Evolutionary conservation across 768 basidiomycete genomes (phyloP), one percentile per base, ranked within the genome.

Genomic region (Tylopilus cervinicoccineus): DNA sequence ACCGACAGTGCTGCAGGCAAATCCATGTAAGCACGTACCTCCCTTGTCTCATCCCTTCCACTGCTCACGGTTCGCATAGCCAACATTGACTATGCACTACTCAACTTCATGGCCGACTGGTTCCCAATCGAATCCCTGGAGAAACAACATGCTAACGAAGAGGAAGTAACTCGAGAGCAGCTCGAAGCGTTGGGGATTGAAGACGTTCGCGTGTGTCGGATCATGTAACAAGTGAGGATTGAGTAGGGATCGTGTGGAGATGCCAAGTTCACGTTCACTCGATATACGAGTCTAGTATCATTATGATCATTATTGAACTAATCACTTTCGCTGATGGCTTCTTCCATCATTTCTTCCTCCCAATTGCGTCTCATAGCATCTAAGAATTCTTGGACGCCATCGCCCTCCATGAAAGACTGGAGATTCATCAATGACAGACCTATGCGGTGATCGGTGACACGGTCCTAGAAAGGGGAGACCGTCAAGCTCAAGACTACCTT

Each of bases 371-470:
- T 71, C 44, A 88, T 67, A 3, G 77, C 83, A 43, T 75, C 73
- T 26, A 87, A 58, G 40, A 89, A 77, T 10, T 73, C 72, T 33
- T 77, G 71, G 20, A 88, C 58, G 2, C 77, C 81, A 23, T 83
- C 78, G 2, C 83, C 85, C 55, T 87, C 84, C 62, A 89, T 74
- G 4, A 86, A 78, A 0, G 77, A 75, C 4, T 71, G 67, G 4
- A 88, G 72, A 51, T 86, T 86, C 69, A 74, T 83, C 23, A 90
- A 54, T 1, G 88, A 86, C 22, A 93, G 62, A 5, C 87, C 86
- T 34, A 96, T 82, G 0, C 93, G 78, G 58, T 97, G 94, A 64
- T 96, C 94, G 3, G 94, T 98, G 10, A 97, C 81, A 10, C 93
- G 85, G 54, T 93, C 92, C 86, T 95, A 27, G 8, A 43, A 27